Evolutionary conservation across 768 basidiomycete species (phyloP).

Genomic region (Floccularia luteovirens): DNA sequence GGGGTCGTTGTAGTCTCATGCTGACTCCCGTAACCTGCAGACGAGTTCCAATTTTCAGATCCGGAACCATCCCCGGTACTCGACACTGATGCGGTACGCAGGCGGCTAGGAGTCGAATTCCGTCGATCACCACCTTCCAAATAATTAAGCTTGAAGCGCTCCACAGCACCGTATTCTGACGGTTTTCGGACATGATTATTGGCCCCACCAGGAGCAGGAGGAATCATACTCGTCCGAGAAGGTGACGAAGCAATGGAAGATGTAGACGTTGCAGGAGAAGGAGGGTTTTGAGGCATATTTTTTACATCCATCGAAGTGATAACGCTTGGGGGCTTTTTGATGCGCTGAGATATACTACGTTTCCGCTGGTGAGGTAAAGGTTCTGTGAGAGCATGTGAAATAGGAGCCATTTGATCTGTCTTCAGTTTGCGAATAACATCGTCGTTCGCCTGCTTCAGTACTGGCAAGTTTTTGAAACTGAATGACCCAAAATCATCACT

Average conservation of each 20-base stretch:
- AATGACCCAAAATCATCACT: slow-evolving; percentile 96
- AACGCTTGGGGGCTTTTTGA: slow-evolving; percentile 77
- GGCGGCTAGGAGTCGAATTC: slow-evolving; percentile 78
- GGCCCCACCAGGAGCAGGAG: slow-evolving; percentile 62
- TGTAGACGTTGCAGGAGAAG: slow-evolving; percentile 87
- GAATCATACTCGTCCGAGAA: slow-evolving; percentile 65
- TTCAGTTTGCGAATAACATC: slow-evolving; percentile 95
- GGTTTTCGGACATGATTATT: slow-evolving; percentile 73
- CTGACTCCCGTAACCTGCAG: slow-evolving; percentile 46
- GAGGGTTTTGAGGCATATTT: slow-evolving; percentile 62
- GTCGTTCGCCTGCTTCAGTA: slow-evolving; percentile 97
- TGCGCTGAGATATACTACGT: slow-evolving; percentile 74
- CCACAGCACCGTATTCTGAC: slow-evolving; percentile 82
- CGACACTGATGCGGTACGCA: slow-evolving; percentile 82
- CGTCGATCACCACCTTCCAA: slow-evolving; percentile 73
- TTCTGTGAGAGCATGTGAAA: slow-evolving; percentile 68
- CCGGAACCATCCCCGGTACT: slow-evolving; percentile 74
- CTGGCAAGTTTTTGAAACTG: slow-evolving; percentile 94
- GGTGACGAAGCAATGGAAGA: slow-evolving; percentile 89
- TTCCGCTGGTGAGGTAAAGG: slow-evolving; percentile 55
- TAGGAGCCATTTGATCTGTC: slow-evolving; percentile 80
- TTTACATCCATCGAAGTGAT: slow-evolving; percentile 65
- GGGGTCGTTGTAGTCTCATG: slow-evolving; percentile 62
- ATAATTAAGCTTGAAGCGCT: slow-evolving; percentile 81
- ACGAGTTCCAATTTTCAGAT: slow-evolving; percentile 66